phyloP scores from a whole-genome alignment of 345 rosid genomes.

The Eucalyptus pauciflora region DNA sequence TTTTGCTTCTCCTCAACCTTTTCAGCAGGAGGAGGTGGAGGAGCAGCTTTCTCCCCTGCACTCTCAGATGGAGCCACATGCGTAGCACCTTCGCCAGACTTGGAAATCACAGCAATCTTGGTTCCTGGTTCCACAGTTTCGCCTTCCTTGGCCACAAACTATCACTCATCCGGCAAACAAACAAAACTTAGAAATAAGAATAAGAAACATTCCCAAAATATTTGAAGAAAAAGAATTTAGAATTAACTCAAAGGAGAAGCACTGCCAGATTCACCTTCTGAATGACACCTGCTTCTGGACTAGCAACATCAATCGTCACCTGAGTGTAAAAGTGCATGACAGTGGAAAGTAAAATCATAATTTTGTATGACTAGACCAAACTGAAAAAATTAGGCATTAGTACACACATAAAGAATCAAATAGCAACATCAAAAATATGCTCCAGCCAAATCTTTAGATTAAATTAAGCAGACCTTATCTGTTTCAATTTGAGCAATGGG shows the following conservation, averaged over 20 bases:
- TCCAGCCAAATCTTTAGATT: background rate
- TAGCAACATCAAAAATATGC: background rate
- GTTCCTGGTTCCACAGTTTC: conserved; percentile 93
- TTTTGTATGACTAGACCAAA: background rate
- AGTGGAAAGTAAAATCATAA: background rate
- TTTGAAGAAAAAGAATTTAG: background rate
- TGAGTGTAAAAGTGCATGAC: background rate
- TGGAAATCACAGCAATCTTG: conserved; percentile 79
- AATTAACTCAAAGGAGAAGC: background rate
- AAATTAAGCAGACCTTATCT: conserved; percentile 52
- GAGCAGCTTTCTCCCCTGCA: conserved; percentile 29
- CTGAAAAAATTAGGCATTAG: background rate
- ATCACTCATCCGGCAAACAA: background rate
- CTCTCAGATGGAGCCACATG: conserved; percentile 81
- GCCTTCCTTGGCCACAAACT: conserved; percentile 91
- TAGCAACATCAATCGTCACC: conserved; percentile 83
- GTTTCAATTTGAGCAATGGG: conserved; percentile 96
- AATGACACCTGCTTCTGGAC: conserved; percentile 76
- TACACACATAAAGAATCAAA: background rate
- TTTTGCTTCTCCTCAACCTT: conserved; percentile 20
- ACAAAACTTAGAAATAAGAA: background rate
- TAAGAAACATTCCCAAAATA: background rate
- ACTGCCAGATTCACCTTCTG: background rate
- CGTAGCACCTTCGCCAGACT: conserved; percentile 65
- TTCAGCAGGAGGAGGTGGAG: conserved; percentile 29